Base-by-base conservation (phyloP, 1,284 basidiomycete genomes). In the Pulveroboletus sp. region DNA sequence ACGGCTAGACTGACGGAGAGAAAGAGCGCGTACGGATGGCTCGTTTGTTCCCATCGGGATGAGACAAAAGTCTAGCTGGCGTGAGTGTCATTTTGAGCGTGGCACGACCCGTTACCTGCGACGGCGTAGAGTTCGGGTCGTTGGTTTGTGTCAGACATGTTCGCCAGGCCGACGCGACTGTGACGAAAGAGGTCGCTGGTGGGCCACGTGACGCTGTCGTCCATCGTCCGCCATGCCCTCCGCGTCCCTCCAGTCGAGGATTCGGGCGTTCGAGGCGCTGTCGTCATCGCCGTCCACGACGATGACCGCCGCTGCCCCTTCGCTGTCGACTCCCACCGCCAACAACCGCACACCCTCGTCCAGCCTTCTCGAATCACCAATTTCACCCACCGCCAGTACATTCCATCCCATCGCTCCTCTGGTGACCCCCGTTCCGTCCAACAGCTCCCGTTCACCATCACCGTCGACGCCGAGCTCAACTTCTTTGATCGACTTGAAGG, bases 11-110 rank as follows among this genome's bases (percentile, higher is more conserved):
- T 3, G 5, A 10, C 2, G 35, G n/a, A 12, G 22, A 36, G 8
- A 39, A 50, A 17, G 14, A 15, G 31, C 20, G 52, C 59, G 51
- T 65, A 89, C 90, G 17, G 91, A 92, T 20, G 88, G 74, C 49
- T 86, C 82, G 11, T 71, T 81, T 1, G 86, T 89, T 55, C 91
- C 91, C 61, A 93, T 87, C 18, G 91, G 91, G 54, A 93, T 84
- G 28, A 93, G 81, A 66, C 91, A 94, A 67, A 94, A 92, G 72
- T 94, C 91, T 90, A 53, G 33, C 43, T 25, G 31, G 28, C 12
- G 18, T 56, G 24, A 60, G 35, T 6, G 36, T 18, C 15, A 14
- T 26, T 12, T 26, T 14, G 24, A 31, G 31, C 17, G 3, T 3
- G 26, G 9, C 2, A 29, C 14, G 24, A 17, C 20, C 12, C 18